Base-by-base conservation (phyloP, 257 asterid genomes). In the Linderniella brevidens region DNA sequence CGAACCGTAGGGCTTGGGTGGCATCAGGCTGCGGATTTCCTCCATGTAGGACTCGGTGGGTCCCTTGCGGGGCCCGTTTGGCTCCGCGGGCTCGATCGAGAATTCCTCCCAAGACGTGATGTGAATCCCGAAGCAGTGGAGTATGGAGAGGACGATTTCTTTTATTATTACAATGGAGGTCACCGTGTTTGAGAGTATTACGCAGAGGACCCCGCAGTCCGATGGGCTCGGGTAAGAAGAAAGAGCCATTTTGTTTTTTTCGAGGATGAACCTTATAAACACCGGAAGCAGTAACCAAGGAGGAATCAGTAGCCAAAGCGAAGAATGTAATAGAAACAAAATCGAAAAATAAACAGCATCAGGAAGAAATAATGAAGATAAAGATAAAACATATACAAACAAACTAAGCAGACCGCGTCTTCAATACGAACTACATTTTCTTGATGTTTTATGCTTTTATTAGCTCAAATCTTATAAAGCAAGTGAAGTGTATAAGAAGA, bases 131-230 rank as follows among this genome's bases (percentile, higher is more conserved):
- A 82, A 64, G 17, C 68, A 64, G 11, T 72, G 75, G 46, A 82
- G 86, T 63, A 87, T 56, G 0, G 92, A 87, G 35, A 85, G 79
- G 39, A 82, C 64, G 25, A 78, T 57, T 54, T 79, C 93, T 70
- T 86, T 86, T 63, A 79, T 60, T 36, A 76, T 77, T 32, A 92
- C 76, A 56, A 86, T 79, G 44, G 96, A 86, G 10, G 75, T 82
- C 17, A 83, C 97, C 0, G 97, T 80, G 69, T 87, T 79, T 11
- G 82, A 86, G 20, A 87, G 71, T 40, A 87, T 77, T 47, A 87
- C 72, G 37, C 87, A 87, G 48, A 86, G 79, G 17, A 82, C 83
- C 17, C 97, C 97, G 0, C 82, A 93, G 41, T 86, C 97, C 0
- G 92, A 76, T 46, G 95, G 93, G 56, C 79, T 53, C 4, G 87